phyloP scores from a whole-genome alignment of 1,284 basidiomycete genomes.

The Cryptococcus sp. region DNA sequence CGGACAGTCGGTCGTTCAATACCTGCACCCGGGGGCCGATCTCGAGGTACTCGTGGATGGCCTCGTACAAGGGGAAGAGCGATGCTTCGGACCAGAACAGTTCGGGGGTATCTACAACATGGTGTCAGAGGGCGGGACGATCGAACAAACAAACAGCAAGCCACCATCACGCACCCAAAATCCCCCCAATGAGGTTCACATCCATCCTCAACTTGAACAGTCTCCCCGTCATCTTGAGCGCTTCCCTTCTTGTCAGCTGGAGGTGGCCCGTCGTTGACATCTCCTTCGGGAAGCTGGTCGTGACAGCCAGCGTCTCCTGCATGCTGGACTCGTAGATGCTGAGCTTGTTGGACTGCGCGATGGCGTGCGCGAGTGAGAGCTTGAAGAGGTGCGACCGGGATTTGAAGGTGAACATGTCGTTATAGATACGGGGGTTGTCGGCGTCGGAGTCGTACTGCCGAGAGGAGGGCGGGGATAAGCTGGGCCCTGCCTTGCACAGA shows the following conservation, averaged over 20 bases:
- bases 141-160: no score
- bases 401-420: slow-evolving; percentile 67
- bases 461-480: slow-evolving; percentile 5
- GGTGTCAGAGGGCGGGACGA: neutral
- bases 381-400: slow-evolving; percentile 68
- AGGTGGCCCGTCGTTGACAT: slow-evolving; percentile 76
- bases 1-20: slow-evolving; percentile 81
- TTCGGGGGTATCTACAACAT: slow-evolving; percentile 70
- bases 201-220: slow-evolving; percentile 87
- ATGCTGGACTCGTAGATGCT: slow-evolving; percentile 83
- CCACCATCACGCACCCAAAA: slow-evolving; percentile 60
- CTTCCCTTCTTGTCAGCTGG: slow-evolving; percentile 72
- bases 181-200: slow-evolving; percentile 87
- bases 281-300: slow-evolving; percentile 78
- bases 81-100: slow-evolving; percentile 94
- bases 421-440: slow-evolving; percentile 77
- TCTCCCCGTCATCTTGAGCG: slow-evolving; percentile 79
- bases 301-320: slow-evolving; percentile 72
- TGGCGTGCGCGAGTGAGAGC: slow-evolving; percentile 87
- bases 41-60: slow-evolving; percentile 92
- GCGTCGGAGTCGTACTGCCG: slow-evolving; percentile 76
- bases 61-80: slow-evolving; percentile 83
- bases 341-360: slow-evolving; percentile 90
- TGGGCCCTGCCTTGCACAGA: neutral
- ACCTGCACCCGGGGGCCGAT: slow-evolving; percentile 79